These are phyloP conservation scores for Geotrichum citri-aurantii DNA, from an alignment of 1,139 yeast genomes.

Conservation along the genomic window DNA sequence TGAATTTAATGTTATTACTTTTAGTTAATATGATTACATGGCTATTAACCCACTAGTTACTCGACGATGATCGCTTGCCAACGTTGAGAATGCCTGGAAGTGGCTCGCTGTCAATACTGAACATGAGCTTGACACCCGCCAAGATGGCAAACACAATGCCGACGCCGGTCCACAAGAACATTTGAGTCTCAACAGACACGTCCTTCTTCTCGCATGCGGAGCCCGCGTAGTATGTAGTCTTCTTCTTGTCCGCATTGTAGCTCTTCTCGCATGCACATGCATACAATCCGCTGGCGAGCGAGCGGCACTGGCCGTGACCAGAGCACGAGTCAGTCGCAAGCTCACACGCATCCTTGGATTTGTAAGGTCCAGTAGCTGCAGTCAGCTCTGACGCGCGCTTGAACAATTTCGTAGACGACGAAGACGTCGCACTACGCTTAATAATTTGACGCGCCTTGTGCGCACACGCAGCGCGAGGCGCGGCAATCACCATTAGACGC, in stretches of 20 bases:
- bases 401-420: constrained; percentile 1
- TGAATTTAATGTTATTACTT: neutral
- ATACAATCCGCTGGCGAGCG: constrained; percentile 36
- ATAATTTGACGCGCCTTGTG: constrained; percentile 10
- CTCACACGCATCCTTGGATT: constrained; percentile 49
- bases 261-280: constrained; percentile 55
- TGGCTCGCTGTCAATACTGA: constrained; percentile 51
- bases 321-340: constrained; percentile 52
- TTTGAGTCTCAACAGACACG: constrained; percentile 56
- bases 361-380: constrained; percentile 12
- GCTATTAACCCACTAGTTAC: neutral
- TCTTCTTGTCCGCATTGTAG: constrained; percentile 41
- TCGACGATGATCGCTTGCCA: constrained; percentile 35
- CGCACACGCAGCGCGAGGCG: constrained; percentile 24
- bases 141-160: constrained; percentile 44
- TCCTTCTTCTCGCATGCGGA: constrained; percentile 61
- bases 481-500: constrained; percentile 23
- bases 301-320: constrained; percentile 56
- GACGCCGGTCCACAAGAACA: constrained; percentile 61
- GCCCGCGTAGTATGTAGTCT: constrained; percentile 64
- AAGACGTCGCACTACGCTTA: constrained; percentile 12
- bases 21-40: neutral
- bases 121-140: constrained; percentile 52
- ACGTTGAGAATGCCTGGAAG: constrained; percentile 66
- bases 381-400: constrained; percentile 7